These are phyloP conservation scores for Pleurozium schreberi DNA, from an alignment of 225 moss, liverwort and hornwort species.

Conservation along the genomic window DNA sequence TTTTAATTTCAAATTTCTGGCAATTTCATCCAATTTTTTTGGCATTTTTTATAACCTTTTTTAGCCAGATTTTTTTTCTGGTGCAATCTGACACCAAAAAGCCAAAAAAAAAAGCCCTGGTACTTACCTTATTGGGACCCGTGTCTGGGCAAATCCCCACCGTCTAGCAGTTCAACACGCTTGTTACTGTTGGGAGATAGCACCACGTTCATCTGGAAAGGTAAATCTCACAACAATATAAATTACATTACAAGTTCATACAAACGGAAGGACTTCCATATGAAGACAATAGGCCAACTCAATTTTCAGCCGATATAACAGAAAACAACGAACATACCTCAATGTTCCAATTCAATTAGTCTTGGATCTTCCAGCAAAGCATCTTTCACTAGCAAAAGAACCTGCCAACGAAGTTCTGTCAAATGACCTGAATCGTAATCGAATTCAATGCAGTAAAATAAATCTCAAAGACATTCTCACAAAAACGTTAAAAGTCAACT, in stretches of 20 bases:
- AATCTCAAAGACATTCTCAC: background rate
- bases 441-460: background rate
- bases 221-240: background rate
- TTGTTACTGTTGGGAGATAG: background rate
- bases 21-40: too few species aligned
- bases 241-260: background rate
- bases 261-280: background rate
- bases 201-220: background rate
- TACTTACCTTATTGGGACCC: background rate
- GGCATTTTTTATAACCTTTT: too few species aligned
- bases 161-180: background rate
- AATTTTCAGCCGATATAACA: background rate
- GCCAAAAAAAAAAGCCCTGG: too few species aligned
- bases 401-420: slow-evolving; percentile 46
- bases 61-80: too few species aligned
- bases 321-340: background rate
- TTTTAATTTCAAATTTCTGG: too few species aligned
- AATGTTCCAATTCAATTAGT: slow-evolving; percentile 32
- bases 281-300: background rate
- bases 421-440: slow-evolving; percentile 2
- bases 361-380: slow-evolving; percentile 87
- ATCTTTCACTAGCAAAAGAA: slow-evolving; percentile 80
- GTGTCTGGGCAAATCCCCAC: background rate
- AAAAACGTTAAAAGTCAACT: background rate
- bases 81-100: too few species aligned